Base-by-base conservation (phyloP, 228 moss, liverwort and hornwort species). In the Sphagnum fallax region DNA sequence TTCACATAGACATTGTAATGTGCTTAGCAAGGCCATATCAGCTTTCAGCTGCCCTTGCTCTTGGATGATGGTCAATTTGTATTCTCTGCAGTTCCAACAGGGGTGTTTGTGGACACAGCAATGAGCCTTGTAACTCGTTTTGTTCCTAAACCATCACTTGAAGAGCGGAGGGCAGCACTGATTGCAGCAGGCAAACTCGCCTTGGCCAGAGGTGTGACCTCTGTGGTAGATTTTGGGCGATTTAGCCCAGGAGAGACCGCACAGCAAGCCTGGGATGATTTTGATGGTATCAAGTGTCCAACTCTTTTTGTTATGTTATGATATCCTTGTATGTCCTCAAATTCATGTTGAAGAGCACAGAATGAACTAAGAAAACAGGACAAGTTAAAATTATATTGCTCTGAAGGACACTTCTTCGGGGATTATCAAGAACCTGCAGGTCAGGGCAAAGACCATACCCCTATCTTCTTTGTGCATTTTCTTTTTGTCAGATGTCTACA, bases 171-270 rank as follows among this genome's bases (percentile, higher is more conserved):
- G 75, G 67, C 80, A 74, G 86, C 86, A 52, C 79, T 78, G 64
- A 13, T 64, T 16, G 80, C 73, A 72, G 86, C 86, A 51, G 83
- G 82, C 61, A 71, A 83, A 63, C 18, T 83, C 68, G 86, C 86
- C 78, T 74, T 82, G 72, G 71, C 73, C 10, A 75, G 80, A 52
- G 86, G 86, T 64, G 78, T 86, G 55, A 86, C 86, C 50, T 78
- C 83, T 70, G 78, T 83, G 61, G 67, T 86, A 51, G 86, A 86
- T 64, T 86, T 86, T 53, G 86, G 86, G 65, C 75, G 82, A 69
- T n/a, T 77, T 65, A 55, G 72, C 6, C 79, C 79, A 8, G 74
- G 75, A 67, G 86, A 71, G 62, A 69, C 61, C 51, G 71, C 86
- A 75, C 64, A 82, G 69, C 80, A 71, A 59, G 74, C 80, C 70